These are phyloP conservation scores for Cordyceps fumosorosea DNA, from an alignment of 2,329 filamentous ascomycete species.

Conservation along the genomic window DNA sequence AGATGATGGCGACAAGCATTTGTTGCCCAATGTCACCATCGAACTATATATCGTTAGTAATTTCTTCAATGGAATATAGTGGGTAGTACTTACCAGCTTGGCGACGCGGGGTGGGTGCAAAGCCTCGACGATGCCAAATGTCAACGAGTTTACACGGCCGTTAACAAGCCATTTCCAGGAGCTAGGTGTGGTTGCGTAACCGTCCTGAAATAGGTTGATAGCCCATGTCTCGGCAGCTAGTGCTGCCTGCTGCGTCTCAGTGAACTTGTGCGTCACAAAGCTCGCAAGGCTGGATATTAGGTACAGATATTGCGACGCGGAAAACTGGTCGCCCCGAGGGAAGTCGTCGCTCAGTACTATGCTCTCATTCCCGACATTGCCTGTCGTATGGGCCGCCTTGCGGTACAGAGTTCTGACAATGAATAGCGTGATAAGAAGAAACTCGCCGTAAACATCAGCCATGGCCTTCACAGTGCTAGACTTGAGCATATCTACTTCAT, in stretches of 20 bases:
- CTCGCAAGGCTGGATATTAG: constrained; percentile 30
- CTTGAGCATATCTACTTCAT: constrained; percentile 13
- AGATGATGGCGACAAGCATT: constrained; percentile 24
- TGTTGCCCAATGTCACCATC: constrained; percentile 29
- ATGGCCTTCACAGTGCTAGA: constrained; percentile 14
- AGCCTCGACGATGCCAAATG: constrained; percentile 32
- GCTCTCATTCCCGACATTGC: constrained; percentile 17
- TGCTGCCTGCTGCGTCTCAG: constrained; percentile 28
- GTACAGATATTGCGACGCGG: constrained; percentile 30
- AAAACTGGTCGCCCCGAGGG: constrained; percentile 18
- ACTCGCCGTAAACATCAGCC: constrained; percentile 22
- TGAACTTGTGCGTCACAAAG: constrained; percentile 31
- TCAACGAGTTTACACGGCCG: constrained; percentile 28
- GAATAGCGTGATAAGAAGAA: constrained; percentile 33
- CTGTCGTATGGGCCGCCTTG: constrained; percentile 27
- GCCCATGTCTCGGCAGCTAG: constrained; percentile 28
- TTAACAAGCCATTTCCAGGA: constrained; percentile 28
- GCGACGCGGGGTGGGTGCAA: constrained; percentile 28
- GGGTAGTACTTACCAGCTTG: constrained; percentile 27
- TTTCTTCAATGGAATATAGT: not conserved
- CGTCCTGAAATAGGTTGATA: constrained; percentile 32
- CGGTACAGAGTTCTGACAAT: constrained; percentile 35
- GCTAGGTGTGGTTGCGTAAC: constrained; percentile 16
- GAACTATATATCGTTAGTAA: constrained; percentile 25
- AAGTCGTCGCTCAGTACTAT: constrained; percentile 28